These are phyloP conservation scores for Trypanosoma conorhini DNA, from an alignment of 208 protist genomes.

Conservation along the genomic window DNA sequence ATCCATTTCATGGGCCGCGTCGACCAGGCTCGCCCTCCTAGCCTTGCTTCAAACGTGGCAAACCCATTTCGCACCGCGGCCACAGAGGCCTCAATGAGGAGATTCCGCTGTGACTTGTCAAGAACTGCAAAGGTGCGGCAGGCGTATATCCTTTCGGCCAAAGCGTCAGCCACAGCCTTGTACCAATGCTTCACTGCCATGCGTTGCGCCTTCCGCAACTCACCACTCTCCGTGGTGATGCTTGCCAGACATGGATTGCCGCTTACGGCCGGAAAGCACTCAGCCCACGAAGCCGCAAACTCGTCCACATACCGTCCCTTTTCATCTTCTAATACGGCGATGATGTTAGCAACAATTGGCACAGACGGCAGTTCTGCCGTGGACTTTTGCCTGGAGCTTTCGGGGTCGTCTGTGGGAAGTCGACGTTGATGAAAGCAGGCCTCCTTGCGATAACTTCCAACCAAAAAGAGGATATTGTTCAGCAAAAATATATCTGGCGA, in stretches of 20 bases:
- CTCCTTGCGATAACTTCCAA: conserved; percentile 72
- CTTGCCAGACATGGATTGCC: conserved; percentile 35
- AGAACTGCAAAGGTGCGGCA: conserved; percentile 60
- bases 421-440: conserved; percentile 55
- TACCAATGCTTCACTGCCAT: conserved; percentile 79
- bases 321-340: conserved; percentile 55
- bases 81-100: conserved; percentile 65
- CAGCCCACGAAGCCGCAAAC: conserved; percentile 65
- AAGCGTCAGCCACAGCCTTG: conserved; percentile 31
- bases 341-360: conserved; percentile 46
- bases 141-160: conserved; percentile 50
- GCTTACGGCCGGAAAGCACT: conserved; percentile 63
- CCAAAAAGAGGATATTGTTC: conserved; percentile 78
- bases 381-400: background rate
- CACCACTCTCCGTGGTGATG: conserved; percentile 34
- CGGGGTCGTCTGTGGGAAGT: conserved; percentile 7
- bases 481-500: conserved; percentile 73
- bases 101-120: conserved; percentile 44
- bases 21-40: conserved; percentile 70
- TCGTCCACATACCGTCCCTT: conserved; percentile 54
- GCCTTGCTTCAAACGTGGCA: conserved; percentile 34
- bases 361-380: conserved; percentile 20
- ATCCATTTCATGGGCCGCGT: conserved; percentile 70
- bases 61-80: conserved; percentile 50
- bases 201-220: conserved; percentile 64